Conservation (phyloP, 1,139 yeast genomes). For the Blastobotrys apis region DNA sequence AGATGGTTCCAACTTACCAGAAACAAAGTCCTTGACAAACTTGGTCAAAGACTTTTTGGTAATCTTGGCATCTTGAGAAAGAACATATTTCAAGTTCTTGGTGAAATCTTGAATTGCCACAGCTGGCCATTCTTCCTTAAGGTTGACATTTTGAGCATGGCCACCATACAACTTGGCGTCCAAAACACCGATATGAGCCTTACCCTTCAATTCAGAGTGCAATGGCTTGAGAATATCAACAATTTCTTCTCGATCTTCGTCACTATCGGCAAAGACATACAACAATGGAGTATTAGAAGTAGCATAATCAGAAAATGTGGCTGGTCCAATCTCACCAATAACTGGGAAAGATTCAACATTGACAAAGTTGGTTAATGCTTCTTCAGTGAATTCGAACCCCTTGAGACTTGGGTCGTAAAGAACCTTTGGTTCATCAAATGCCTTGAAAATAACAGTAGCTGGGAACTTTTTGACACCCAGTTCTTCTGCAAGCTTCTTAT, state of each 20-base stretch:
- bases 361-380: slow-evolving; percentile 51
- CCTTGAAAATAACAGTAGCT: slow-evolving; percentile 46
- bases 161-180: slow-evolving; percentile 78
- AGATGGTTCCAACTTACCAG: slow-evolving; percentile 64
- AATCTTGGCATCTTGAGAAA: slow-evolving; percentile 46
- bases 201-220: slow-evolving; percentile 75
- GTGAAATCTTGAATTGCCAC: slow-evolving; percentile 77
- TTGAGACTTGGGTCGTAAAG: slow-evolving; percentile 38
- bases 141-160: slow-evolving; percentile 85
- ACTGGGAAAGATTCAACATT: slow-evolving; percentile 72
- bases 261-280: slow-evolving; percentile 74
- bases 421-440: slow-evolving; percentile 40
- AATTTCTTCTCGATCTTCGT: slow-evolving; percentile 60
- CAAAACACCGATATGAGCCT: slow-evolving; percentile 80
- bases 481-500: slow-evolving; percentile 44
- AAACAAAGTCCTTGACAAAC: slow-evolving; percentile 60
- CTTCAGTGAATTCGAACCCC: slow-evolving; percentile 32
- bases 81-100: slow-evolving; percentile 64
- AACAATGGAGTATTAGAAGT: slow-evolving; percentile 72
- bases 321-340: slow-evolving; percentile 86
- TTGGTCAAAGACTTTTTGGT: slow-evolving; percentile 46
- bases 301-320: slow-evolving; percentile 74
- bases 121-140: slow-evolving; percentile 84
- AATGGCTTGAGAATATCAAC: slow-evolving; percentile 51
- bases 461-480: slow-evolving; percentile 45